These are phyloP conservation scores for Saksenaea vasiformis DNA, from an alignment of 371 early-diverging fungal genomes.

Conservation along the genomic window DNA sequence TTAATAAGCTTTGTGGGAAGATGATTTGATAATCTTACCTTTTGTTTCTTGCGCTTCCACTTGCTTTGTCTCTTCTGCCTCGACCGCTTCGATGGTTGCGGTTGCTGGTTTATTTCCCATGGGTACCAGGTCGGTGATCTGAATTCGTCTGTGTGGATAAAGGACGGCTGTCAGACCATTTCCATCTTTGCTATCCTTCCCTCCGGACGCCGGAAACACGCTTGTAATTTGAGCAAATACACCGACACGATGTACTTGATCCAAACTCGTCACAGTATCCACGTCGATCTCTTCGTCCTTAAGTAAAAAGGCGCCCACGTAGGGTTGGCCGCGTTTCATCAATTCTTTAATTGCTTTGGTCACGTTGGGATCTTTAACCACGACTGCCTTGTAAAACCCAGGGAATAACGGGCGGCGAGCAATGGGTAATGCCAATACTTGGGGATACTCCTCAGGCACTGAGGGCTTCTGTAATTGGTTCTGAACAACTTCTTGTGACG, in stretches of 20 bases:
- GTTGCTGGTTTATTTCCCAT: constrained; percentile 21
- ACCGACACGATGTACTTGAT: constrained; percentile 87
- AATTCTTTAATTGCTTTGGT: constrained; percentile 89
- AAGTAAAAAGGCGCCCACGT: constrained; percentile 91
- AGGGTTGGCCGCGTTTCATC: constrained; percentile 90
- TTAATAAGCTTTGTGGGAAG: no score
- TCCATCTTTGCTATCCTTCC: constrained; percentile 56
- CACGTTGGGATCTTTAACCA: constrained; percentile 91
- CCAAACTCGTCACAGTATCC: constrained; percentile 75
- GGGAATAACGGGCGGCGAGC: constrained; percentile 94
- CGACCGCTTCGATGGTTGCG: constrained; percentile 11
- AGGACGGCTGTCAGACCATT: constrained; percentile 90
- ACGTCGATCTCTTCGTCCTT: constrained; percentile 86
- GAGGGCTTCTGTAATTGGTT: constrained; percentile 71
- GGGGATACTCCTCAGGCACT: constrained; percentile 87
- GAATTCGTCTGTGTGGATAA: constrained; percentile 92
- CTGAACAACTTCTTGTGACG: constrained; percentile 47
- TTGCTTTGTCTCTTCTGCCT: constrained; percentile 7
- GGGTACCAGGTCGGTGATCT: constrained; percentile 72
- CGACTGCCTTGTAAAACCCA: constrained; percentile 96
- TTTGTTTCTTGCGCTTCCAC: constrained; percentile 19
- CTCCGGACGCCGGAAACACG: constrained; percentile 82
- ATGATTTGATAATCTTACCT: no score
- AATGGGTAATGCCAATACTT: constrained; percentile 91
- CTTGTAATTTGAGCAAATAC: constrained; percentile 98